Evolutionary conservation across 2,329 filamentous ascomycete species (phyloP).

Genomic region (Chaetomium sp.): DNA sequence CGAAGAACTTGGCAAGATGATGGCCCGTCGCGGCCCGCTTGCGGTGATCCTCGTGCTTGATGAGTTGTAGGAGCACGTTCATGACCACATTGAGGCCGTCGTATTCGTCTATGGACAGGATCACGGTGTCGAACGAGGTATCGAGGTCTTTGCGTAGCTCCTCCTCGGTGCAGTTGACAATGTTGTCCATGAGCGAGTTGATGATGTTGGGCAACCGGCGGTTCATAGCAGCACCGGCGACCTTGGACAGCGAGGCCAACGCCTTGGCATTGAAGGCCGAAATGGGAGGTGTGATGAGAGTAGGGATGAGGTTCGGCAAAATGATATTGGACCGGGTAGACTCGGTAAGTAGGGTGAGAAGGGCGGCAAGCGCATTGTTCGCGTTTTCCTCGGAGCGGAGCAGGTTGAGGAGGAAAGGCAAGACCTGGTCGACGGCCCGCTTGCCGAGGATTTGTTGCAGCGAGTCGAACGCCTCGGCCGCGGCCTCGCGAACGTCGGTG

Average conservation of each 20-base stretch:
- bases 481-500: slow-evolving; percentile 87
- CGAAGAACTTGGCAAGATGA: slow-evolving; percentile 86
- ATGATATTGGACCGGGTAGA: slow-evolving; percentile 94
- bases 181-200: slow-evolving; percentile 92
- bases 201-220: slow-evolving; percentile 85
- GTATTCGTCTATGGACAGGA: slow-evolving; percentile 91
- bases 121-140: slow-evolving; percentile 81
- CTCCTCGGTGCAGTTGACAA: slow-evolving; percentile 77
- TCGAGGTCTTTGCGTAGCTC: slow-evolving; percentile 72
- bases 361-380: slow-evolving; percentile 87
- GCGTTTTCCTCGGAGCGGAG: slow-evolving; percentile 83
- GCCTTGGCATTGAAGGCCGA: slow-evolving; percentile 94
- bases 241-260: slow-evolving; percentile 87
- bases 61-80: slow-evolving; percentile 83
- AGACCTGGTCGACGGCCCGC: slow-evolving; percentile 89
- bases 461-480: slow-evolving; percentile 95
- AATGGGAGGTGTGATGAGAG: slow-evolving; percentile 85
- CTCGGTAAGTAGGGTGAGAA: slow-evolving; percentile 92
- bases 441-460: slow-evolving; percentile 93
- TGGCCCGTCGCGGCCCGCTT: slow-evolving; percentile 76
- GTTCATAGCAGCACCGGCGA: slow-evolving; percentile 89
- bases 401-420: slow-evolving; percentile 89
- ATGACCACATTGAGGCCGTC: slow-evolving; percentile 95
- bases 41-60: slow-evolving; percentile 90
- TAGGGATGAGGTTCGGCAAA: slow-evolving; percentile 92